These are phyloP conservation scores for Schoenoplectus triqueter DNA, from an alignment of 202 grass and related monocot species.

Conservation along the genomic window DNA sequence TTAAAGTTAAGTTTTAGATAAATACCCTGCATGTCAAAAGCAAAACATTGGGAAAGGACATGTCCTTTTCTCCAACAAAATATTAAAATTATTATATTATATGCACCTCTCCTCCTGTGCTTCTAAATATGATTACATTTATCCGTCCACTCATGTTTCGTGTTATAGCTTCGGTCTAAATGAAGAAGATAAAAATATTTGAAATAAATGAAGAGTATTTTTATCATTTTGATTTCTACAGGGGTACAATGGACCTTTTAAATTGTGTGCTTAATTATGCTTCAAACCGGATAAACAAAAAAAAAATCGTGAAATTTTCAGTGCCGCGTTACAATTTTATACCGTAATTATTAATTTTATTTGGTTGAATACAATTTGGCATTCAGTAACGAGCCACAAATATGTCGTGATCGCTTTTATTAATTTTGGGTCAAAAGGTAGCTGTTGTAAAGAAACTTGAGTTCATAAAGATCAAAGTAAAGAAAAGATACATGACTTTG, in stretches of 20 bases:
- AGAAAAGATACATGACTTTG: constrained; percentile 36
- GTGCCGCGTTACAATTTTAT: not conserved
- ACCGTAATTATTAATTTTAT: not conserved
- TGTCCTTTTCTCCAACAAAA: not conserved
- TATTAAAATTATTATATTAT: constrained; percentile 12
- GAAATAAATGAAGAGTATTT: not conserved
- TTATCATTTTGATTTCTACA: not conserved
- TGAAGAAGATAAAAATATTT: not conserved
- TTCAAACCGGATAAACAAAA: not conserved
- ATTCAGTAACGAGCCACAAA: not conserved
- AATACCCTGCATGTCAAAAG: not conserved
- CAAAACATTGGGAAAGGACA: not conserved
- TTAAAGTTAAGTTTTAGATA: constrained; percentile 17
- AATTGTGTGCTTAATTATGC: not conserved
- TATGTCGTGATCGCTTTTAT: not conserved
- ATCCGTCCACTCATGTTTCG: not conserved
- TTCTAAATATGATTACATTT: not conserved
- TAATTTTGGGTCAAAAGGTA: constrained; percentile 39
- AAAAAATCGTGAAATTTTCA: not conserved
- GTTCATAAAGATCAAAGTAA: constrained; percentile 20
- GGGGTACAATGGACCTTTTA: not conserved
- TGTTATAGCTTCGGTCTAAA: not conserved
- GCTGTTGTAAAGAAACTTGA: not conserved
- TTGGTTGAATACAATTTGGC: not conserved
- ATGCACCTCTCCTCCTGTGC: not conserved